Percentiles rank a stretch among this genome's conserved stretches.
phyloP scores from a whole-genome alignment of 495 filamentous ascomycete genomes.

The Penicillium samsonianum region DNA sequence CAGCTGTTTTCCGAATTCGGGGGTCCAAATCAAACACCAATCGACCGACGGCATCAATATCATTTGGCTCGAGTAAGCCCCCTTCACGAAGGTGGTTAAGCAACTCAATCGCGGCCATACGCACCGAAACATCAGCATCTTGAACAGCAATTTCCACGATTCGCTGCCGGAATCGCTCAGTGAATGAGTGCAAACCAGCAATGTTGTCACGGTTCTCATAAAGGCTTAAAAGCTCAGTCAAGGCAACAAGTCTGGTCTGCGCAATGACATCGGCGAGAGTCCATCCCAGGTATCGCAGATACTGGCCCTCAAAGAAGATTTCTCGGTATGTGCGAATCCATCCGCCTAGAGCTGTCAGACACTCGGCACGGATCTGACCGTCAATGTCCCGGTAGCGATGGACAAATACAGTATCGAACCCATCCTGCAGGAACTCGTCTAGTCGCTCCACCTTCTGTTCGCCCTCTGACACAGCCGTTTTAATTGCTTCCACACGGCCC shows the following conservation, averaged over 20 bases:
- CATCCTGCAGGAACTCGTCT: slow-evolving; percentile 70
- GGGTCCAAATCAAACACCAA: slow-evolving; percentile 85
- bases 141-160: slow-evolving; percentile 88
- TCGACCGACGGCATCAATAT: slow-evolving; percentile 81
- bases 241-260: slow-evolving; percentile 68
- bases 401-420: slow-evolving; percentile 87
- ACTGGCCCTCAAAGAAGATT: slow-evolving; percentile 81
- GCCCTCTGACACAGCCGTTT: slow-evolving; percentile 65
- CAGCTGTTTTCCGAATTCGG: slow-evolving; percentile 80
- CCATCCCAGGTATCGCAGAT: slow-evolving; percentile 94
- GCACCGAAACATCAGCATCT: slow-evolving; percentile 76
- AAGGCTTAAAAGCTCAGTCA: slow-evolving; percentile 77
- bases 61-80: slow-evolving; percentile 84
- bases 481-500: slow-evolving; percentile 64
- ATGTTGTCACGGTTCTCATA: slow-evolving; percentile 75
- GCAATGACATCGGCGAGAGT: slow-evolving; percentile 76
- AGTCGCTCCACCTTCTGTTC: slow-evolving; percentile 62
- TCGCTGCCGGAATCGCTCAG: slow-evolving; percentile 82
- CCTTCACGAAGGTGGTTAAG: slow-evolving; percentile 78
- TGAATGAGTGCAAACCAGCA: slow-evolving; percentile 79
- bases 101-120: slow-evolving; percentile 74
- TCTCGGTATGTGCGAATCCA: slow-evolving; percentile 86
- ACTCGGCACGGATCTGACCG: slow-evolving; percentile 79
- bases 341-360: slow-evolving; percentile 75
- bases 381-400: slow-evolving; percentile 96